Conservation (phyloP, 2,329 filamentous ascomycete species). For the Microcera coccophila region DNA sequence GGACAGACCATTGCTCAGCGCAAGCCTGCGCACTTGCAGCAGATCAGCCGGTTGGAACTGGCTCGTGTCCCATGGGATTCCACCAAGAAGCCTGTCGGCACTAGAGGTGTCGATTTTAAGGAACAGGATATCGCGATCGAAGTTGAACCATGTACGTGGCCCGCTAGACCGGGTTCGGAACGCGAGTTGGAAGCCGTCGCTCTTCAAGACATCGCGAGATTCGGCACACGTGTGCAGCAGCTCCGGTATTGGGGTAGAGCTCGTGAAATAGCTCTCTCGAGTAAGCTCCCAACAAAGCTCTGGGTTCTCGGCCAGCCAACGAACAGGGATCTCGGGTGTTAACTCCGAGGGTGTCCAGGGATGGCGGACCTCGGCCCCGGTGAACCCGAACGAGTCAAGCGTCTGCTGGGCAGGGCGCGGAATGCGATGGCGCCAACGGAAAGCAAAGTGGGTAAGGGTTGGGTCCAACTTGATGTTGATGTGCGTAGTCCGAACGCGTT, state of each 20-base stretch:
- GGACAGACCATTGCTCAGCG: too few relatives aligned
- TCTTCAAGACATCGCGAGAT: not conserved
- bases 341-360: not conserved
- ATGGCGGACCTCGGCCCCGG: not conserved
- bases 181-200: not conserved
- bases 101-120: not conserved
- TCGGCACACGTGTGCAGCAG: not conserved
- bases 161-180: not conserved
- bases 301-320: not conserved
- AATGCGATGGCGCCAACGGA: not conserved
- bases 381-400: not conserved
- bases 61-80: not conserved
- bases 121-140: not conserved
- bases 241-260: not conserved
- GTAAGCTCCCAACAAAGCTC: not conserved
- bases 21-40: constrained; percentile 1
- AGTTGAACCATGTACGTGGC: not conserved
- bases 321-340: not conserved
- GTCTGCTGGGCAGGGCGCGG: not conserved
- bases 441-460: not conserved
- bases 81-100: not conserved
- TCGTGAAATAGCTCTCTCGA: not conserved
- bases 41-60: not conserved
- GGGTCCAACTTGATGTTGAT: not conserved
- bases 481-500: not conserved